Evolutionary conservation across 176 grass and related monocot species (phyloP).

Genomic region (Musa schizocarpa): DNA sequence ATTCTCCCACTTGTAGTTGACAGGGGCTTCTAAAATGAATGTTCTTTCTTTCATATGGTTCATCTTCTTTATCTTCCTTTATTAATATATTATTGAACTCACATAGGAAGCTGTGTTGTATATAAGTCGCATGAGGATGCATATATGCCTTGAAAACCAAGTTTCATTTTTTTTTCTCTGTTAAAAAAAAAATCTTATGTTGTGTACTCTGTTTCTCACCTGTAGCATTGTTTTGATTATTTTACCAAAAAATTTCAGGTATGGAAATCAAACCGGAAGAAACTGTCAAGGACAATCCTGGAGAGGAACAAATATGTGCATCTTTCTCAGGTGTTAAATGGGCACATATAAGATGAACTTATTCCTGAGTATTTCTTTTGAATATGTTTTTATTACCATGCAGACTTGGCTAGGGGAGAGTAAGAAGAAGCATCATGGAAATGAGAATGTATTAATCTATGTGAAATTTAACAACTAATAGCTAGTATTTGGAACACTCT

Average conservation of each 20-base stretch:
- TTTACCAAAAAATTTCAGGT: constrained; percentile 31
- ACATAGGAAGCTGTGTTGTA: too few relatives aligned
- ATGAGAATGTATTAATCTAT: constrained; percentile 35
- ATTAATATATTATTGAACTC: too few relatives aligned
- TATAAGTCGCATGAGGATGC: too few relatives aligned
- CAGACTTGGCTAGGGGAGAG: constrained; percentile 53
- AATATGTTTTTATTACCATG: constrained; percentile 4
- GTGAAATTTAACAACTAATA: constrained; percentile 45
- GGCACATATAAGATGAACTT: background rate
- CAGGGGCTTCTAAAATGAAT: too few relatives aligned
- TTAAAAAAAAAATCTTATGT: too few relatives aligned
- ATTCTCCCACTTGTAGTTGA: too few relatives aligned
- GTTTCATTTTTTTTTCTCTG: too few relatives aligned
- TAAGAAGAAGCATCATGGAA: constrained; percentile 31
- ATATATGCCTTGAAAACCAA: too few relatives aligned
- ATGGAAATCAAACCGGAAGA: constrained; percentile 70
- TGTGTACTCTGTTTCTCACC: too few relatives aligned
- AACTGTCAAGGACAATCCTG: constrained; percentile 42
- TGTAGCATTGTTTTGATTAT: background rate
- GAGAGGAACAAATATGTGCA: constrained; percentile 52
- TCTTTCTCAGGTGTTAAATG: constrained; percentile 52
- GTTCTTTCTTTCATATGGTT: too few relatives aligned
- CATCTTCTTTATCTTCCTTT: too few relatives aligned
- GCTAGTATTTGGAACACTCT: constrained; percentile 56
- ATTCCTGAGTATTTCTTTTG: background rate